Evolutionary conservation across 139 green algal genomes (phyloP).

Genomic region (Pseudopediastrum boryanum): DNA sequence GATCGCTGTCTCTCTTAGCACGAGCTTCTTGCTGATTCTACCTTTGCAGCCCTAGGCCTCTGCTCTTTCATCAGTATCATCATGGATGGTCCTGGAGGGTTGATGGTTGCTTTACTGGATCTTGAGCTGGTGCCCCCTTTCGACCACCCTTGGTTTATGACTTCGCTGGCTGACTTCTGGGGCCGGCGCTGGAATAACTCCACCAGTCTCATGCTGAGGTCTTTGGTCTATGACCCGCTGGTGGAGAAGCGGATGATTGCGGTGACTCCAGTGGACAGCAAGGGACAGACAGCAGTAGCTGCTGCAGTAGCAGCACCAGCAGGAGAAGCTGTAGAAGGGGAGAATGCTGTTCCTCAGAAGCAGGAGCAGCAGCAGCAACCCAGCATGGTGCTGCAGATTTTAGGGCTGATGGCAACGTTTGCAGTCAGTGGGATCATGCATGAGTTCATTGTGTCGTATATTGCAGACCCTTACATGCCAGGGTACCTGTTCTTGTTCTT

Average conservation of each 20-base stretch:
- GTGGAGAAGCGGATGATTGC: conserved; percentile 32
- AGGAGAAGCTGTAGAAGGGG: not conserved
- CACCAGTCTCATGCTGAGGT: conserved; percentile 34
- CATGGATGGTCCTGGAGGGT: conserved; percentile 44
- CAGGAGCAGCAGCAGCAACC: not conserved
- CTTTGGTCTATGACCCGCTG: conserved; percentile 49
- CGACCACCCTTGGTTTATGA: conserved; percentile 50
- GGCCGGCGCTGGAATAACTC: conserved; percentile 54
- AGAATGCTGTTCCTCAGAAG: not conserved
- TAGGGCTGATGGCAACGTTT: conserved; percentile 23
- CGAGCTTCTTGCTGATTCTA: too few relatives aligned
- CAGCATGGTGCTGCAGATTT: conserved; percentile 2
- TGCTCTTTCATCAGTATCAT: conserved; percentile 49
- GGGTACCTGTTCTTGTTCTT: not conserved
- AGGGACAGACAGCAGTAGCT: not conserved
- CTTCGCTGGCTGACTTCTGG: conserved; percentile 53
- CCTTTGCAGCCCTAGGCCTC: conserved; percentile 17
- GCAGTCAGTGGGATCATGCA: conserved; percentile 40
- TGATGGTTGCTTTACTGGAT: conserved; percentile 30
- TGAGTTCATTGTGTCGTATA: conserved; percentile 35
- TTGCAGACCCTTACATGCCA: not conserved
- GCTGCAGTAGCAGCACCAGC: not conserved
- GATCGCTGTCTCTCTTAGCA: too few relatives aligned
- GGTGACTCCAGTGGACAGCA: not conserved
- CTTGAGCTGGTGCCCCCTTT: conserved; percentile 52